Evolutionary conservation across 768 basidiomycete genomes (phyloP).

Genomic region (Chalciporus pseudorubinellus): DNA sequence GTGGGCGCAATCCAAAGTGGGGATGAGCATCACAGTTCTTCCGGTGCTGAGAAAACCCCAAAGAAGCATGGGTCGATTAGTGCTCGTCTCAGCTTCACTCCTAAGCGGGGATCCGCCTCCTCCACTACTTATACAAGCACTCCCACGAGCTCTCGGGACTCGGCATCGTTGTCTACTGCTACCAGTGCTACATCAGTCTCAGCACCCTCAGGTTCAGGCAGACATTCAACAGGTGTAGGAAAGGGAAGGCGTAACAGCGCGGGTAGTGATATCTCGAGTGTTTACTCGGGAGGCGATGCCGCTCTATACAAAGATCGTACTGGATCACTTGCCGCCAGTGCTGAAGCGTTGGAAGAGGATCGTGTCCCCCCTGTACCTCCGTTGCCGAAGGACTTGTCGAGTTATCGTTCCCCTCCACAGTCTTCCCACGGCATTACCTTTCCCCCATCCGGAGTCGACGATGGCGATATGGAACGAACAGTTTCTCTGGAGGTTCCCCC

Average conservation of each 20-base stretch:
- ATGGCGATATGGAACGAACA: constrained; percentile 46
- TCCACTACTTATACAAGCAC: constrained; percentile 84
- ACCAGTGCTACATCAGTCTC: constrained; percentile 80
- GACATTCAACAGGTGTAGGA: constrained; percentile 63
- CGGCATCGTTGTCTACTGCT: constrained; percentile 73
- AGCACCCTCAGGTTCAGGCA: constrained; percentile 54
- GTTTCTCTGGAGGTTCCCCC: constrained; percentile 52
- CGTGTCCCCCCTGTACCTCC: constrained; percentile 92
- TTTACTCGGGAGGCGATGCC: constrained; percentile 63
- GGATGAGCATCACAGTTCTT: constrained; percentile 52
- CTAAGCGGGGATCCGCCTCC: constrained; percentile 86
- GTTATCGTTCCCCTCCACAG: constrained; percentile 66
- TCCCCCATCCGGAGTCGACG: constrained; percentile 45
- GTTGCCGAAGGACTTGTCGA: constrained; percentile 85
- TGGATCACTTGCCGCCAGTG: constrained; percentile 55
- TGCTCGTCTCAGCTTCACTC: constrained; percentile 72
- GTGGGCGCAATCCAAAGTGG: constrained; percentile 48
- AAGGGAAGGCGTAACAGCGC: constrained; percentile 75
- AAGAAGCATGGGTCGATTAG: constrained; percentile 59
- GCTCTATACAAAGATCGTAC: constrained; percentile 65
- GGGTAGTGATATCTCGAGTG: constrained; percentile 79
- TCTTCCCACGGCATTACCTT: constrained; percentile 55
- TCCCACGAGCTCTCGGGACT: constrained; percentile 83
- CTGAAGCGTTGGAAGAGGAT: constrained; percentile 58
- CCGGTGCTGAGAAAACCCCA: constrained; percentile 57